Evolutionary conservation across 305 asterid species (phyloP), one percentile per base, ranked within the genome.

Genomic region (Fraxinus ornus): DNA sequence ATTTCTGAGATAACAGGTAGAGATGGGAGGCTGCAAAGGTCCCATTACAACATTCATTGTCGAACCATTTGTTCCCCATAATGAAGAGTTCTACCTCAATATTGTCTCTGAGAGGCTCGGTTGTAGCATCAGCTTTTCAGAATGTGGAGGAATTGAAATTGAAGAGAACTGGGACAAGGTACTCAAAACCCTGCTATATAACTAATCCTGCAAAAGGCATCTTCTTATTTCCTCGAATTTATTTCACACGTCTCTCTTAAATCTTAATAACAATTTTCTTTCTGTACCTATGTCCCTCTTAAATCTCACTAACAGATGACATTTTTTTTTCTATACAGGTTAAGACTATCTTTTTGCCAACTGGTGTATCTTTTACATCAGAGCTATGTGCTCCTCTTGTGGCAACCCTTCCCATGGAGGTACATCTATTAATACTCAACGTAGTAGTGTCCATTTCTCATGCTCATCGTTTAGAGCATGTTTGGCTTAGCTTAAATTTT

Each of bases 151-250:
- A 87, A 91, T 95, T 75, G 98, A 95, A n/a, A 95, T 95, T 47
- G 98, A 95, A 88, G 98, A 95, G 89, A 95, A 95, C 83, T 95
- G 98, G 98, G 98, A 95, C 85, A 95, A 95, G 97, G 98, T 94
- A 84, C 47, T 39, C 7, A 35, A 39, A 77, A 44, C 72, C 5
- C 37, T 26, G 33, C 30, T 24, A 5, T 8, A 19, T 80, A 4
- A 15, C 71, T 80, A 66, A 57, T 39, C 41, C 77, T 75, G 57
- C 26, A 68, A 83, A 44, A 79, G 70, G 44, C 57, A 30, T 71
- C 68, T 68, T 15, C 39, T 6, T 15, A 0, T 60, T 77, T 39
- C 7, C 4, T 7, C 32, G 4, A 33, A 1, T 41, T 17, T 57
- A 28, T 26, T 83, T 26, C n/a, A 75, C 32, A 15, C 13, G 19